A percentile compares a stretch with the other conserved stretches of the same genome.
Evolutionary conservation across 768 basidiomycete genomes (phyloP).

Genomic region (Chiua virens): DNA sequence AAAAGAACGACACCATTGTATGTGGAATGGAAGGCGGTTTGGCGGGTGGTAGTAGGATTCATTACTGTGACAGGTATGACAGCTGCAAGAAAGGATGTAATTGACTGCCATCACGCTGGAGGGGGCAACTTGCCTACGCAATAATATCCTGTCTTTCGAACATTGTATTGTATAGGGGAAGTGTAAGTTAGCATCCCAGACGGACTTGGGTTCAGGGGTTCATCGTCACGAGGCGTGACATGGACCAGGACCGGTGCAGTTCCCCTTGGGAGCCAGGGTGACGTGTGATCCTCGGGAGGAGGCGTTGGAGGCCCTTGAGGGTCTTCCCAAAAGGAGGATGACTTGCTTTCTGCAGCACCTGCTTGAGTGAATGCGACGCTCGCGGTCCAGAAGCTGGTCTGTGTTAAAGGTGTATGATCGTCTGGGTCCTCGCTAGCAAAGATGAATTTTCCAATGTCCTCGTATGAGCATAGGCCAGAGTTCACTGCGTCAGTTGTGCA

Average conservation of each 20-base stretch:
- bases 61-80: slow-evolving; percentile 88
- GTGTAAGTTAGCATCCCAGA: slow-evolving; percentile 54
- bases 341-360: slow-evolving; percentile 4
- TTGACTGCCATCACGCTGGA: not conserved
- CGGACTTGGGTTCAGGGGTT: slow-evolving; percentile 48
- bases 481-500: slow-evolving; percentile 83
- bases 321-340: slow-evolving; percentile 55
- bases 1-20: slow-evolving; percentile 84
- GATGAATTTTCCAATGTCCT: slow-evolving; percentile 88
- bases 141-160: slow-evolving; percentile 90
- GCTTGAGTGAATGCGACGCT: slow-evolving; percentile 61
- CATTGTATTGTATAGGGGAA: slow-evolving; percentile 78
- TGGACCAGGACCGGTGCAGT: slow-evolving; percentile 8
- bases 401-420: slow-evolving; percentile 53
- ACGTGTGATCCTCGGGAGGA: slow-evolving; percentile 45
- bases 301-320: slow-evolving; percentile 59
- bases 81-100: slow-evolving; percentile 44
- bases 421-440: slow-evolving; percentile 57
- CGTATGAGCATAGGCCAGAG: slow-evolving; percentile 64
- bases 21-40: slow-evolving; percentile 64
- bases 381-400: slow-evolving; percentile 88
- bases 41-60: slow-evolving; percentile 32
- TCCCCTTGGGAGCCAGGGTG: slow-evolving; percentile 46
- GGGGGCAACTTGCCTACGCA: slow-evolving; percentile 75
- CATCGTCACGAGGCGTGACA: slow-evolving; percentile 18